Percentiles rank a stretch among this genome's conserved stretches.
Evolutionary conservation across 163 green algal species (phyloP).

Genomic region (Chlorella variabilis): DNA sequence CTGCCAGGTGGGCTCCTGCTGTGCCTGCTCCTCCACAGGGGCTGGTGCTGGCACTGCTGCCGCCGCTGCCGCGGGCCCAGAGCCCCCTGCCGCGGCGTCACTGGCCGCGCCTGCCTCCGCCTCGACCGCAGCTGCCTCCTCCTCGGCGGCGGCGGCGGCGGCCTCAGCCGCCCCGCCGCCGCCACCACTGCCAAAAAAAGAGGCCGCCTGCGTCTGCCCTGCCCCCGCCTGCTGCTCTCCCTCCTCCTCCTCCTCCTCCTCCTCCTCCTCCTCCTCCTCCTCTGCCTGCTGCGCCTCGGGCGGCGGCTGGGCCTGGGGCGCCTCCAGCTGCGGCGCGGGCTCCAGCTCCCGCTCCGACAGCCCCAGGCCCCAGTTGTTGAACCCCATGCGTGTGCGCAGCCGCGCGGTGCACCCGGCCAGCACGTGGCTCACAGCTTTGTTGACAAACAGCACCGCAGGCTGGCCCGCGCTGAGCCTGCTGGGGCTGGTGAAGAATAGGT

Average conservation of each 20-base stretch:
- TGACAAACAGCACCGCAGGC: slow-evolving; percentile 41
- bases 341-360: not conserved
- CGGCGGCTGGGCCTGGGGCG: not conserved
- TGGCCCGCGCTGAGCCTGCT: slow-evolving; percentile 30
- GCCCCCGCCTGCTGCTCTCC: not conserved
- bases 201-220: too few relatives aligned
- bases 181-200: too few relatives aligned
- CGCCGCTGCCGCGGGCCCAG: not conserved
- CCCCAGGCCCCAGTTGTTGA: slow-evolving; percentile 17
- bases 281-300: not conserved
- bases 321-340: not conserved
- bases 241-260: not conserved
- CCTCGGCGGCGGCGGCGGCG: too few relatives aligned
- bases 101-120: too few relatives aligned
- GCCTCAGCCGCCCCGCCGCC: too few relatives aligned
- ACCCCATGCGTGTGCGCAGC: not conserved
- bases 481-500: slow-evolving; percentile 41
- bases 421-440: not conserved
- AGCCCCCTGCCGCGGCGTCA: not conserved
- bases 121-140: too few relatives aligned
- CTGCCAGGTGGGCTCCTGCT: not conserved
- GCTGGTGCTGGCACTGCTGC: not conserved
- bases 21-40: not conserved
- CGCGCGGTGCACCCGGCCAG: not conserved
- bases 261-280: not conserved